These are phyloP conservation scores for Gaeumannomyces sp. DNA, from an alignment of 2,329 filamentous ascomycete genomes.

Conservation along the genomic window DNA sequence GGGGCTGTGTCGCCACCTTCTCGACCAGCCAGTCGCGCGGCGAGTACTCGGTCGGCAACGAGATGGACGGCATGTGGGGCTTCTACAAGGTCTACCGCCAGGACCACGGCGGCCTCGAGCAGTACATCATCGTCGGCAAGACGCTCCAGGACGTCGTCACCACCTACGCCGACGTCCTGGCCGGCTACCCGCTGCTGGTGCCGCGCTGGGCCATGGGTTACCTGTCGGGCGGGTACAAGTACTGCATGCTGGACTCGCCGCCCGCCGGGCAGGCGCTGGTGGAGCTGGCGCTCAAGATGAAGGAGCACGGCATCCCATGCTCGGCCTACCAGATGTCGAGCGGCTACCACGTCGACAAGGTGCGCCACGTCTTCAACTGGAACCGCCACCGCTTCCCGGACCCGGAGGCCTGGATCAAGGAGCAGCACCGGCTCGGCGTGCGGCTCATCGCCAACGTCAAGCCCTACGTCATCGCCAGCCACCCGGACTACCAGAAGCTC, in stretches of 20 bases:
- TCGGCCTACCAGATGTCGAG: constrained; percentile 68
- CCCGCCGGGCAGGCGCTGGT: constrained; percentile 53
- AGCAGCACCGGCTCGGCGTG: constrained; percentile 59
- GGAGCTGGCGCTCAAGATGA: constrained; percentile 54
- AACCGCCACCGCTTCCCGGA: constrained; percentile 65
- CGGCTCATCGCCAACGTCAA: constrained; percentile 67
- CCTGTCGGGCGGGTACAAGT: constrained; percentile 57
- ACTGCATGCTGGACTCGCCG: constrained; percentile 42
- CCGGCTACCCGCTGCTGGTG: constrained; percentile 61
- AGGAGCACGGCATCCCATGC: constrained; percentile 61
- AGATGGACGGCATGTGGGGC: constrained; percentile 72
- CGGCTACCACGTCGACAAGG: constrained; percentile 68
- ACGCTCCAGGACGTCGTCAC: constrained; percentile 61
- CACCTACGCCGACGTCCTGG: constrained; percentile 56
- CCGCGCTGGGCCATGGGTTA: constrained; percentile 71
- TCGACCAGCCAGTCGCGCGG: constrained; percentile 61
- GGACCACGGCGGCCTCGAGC: constrained; percentile 64
- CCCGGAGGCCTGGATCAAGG: constrained; percentile 55
- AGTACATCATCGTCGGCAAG: constrained; percentile 62
- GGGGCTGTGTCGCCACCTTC: constrained; percentile 61
- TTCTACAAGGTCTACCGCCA: constrained; percentile 69
- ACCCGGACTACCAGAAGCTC: constrained; percentile 60
- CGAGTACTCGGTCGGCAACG: constrained; percentile 60
- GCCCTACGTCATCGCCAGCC: constrained; percentile 61
- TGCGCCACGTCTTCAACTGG: constrained; percentile 66